Conservation (phyloP, 176 grass and related monocot genomes). For the Oryza coarctata region DNA sequence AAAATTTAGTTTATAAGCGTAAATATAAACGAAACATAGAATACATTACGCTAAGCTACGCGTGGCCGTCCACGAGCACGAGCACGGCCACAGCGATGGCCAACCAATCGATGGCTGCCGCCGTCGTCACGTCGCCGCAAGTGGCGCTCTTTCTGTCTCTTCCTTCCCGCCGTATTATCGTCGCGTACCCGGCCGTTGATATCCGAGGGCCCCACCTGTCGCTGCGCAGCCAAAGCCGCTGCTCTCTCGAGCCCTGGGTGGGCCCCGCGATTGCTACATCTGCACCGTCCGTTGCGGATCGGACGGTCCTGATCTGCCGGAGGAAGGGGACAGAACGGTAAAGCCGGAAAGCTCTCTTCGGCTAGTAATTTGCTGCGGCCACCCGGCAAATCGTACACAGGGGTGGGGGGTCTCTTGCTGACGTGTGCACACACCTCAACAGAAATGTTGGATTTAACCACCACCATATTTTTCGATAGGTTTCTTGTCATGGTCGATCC, state of each 20-base stretch:
- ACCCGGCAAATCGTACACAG: neutral
- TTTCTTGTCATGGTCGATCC: neutral
- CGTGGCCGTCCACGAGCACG: neutral
- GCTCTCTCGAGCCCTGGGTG: neutral
- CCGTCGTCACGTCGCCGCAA: neutral
- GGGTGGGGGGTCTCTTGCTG: neutral
- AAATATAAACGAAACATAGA: too few relatives aligned
- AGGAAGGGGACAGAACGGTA: neutral
- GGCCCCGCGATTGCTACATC: neutral
- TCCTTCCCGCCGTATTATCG: neutral
- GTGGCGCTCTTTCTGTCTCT: neutral
- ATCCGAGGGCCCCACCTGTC: neutral
- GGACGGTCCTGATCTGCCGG: neutral
- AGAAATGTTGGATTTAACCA: neutral
- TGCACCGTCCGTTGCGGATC: neutral
- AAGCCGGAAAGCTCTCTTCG: neutral
- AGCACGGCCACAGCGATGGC: neutral
- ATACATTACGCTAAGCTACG: neutral
- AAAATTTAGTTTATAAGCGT: too few relatives aligned
- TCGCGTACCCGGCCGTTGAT: neutral
- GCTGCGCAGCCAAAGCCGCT: slow-evolving; percentile 1
- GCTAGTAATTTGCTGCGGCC: neutral
- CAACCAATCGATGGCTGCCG: neutral
- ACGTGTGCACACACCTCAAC: neutral
- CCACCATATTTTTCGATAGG: neutral